Evolutionary conservation across 2,329 filamentous ascomycete species (phyloP).

Genomic region (Exophiala spinifera): DNA sequence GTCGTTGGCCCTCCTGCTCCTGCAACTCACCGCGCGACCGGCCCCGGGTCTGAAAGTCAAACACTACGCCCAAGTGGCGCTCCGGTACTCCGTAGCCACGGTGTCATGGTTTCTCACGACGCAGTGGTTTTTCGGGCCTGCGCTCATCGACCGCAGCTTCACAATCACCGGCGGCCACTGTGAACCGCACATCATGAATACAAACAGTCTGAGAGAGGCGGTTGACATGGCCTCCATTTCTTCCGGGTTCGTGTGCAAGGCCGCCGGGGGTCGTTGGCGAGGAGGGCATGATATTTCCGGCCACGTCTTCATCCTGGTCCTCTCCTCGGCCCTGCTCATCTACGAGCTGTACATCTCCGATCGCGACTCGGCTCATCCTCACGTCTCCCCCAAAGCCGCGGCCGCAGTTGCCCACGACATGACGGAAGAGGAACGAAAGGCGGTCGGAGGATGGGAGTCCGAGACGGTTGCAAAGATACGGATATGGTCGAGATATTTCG

Average conservation of each 20-base stretch:
- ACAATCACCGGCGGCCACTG: conserved; percentile 84
- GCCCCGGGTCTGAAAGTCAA: conserved; percentile 12
- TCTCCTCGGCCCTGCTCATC: conserved; percentile 76
- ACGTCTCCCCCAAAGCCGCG: conserved; percentile 37
- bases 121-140: conserved; percentile 93
- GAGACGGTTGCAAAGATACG: conserved; percentile 51
- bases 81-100: conserved; percentile 72
- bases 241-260: conserved; percentile 65
- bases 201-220: conserved; percentile 13
- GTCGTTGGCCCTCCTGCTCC: conserved; percentile 67
- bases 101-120: conserved; percentile 80
- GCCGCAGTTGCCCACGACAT: conserved; percentile 46
- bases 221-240: conserved; percentile 60
- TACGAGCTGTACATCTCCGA: conserved; percentile 74
- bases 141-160: conserved; percentile 87
- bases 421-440: conserved; percentile 39
- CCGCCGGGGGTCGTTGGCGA: conserved; percentile 76
- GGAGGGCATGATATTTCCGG: conserved; percentile 97
- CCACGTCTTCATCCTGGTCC: conserved; percentile 86
- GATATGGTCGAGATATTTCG: conserved; percentile 53
- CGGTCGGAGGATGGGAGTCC: conserved; percentile 31
- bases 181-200: conserved; percentile 43
- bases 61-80: conserved; percentile 51
- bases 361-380: conserved; percentile 43
- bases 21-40: conserved; percentile 63